A percentile compares a stretch with the other conserved stretches of the same genome.
These are phyloP conservation scores for Batkoa obscura DNA, from an alignment of 371 early-diverging fungal genomes.

Conservation along the genomic window DNA sequence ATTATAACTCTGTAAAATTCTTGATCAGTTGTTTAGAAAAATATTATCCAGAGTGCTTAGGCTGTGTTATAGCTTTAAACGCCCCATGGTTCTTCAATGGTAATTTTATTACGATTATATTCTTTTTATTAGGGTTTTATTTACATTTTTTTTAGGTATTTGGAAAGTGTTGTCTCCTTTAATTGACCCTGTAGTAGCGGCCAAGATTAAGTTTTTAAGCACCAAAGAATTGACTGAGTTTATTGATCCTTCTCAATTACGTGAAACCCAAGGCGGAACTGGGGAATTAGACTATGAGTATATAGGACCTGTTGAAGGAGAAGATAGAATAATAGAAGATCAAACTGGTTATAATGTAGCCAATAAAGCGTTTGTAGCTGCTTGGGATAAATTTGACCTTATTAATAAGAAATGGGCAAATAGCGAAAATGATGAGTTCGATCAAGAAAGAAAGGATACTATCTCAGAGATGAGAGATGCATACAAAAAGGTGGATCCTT, in stretches of 20 bases:
- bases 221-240: conserved; percentile 35
- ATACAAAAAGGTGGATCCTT: conserved; percentile 11
- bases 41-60: conserved; percentile 80
- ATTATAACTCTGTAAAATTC: conserved; percentile 59
- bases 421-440: background rate
- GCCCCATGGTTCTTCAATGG: conserved; percentile 82
- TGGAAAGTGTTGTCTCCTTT: conserved; percentile 64
- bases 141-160: conserved; percentile 70
- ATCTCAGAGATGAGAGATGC: conserved; percentile 10
- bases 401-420: background rate
- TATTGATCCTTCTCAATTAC: conserved; percentile 23
- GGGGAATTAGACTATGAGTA: conserved; percentile 16
- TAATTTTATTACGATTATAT: background rate
- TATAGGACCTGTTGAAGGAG: conserved; percentile 11
- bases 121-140: conserved; percentile 20
- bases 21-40: conserved; percentile 59
- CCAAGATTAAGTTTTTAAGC: conserved; percentile 58
- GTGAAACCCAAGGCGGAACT: conserved; percentile 14
- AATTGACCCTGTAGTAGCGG: conserved; percentile 78
- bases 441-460: conserved; percentile 2
- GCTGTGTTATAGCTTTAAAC: conserved; percentile 50
- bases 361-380: background rate
- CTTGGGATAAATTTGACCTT: background rate
- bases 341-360: background rate
- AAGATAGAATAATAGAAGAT: conserved; percentile 9